These are phyloP conservation scores for Leptographium radiaticola DNA, from an alignment of 2,329 filamentous ascomycete species.

Conservation along the genomic window DNA sequence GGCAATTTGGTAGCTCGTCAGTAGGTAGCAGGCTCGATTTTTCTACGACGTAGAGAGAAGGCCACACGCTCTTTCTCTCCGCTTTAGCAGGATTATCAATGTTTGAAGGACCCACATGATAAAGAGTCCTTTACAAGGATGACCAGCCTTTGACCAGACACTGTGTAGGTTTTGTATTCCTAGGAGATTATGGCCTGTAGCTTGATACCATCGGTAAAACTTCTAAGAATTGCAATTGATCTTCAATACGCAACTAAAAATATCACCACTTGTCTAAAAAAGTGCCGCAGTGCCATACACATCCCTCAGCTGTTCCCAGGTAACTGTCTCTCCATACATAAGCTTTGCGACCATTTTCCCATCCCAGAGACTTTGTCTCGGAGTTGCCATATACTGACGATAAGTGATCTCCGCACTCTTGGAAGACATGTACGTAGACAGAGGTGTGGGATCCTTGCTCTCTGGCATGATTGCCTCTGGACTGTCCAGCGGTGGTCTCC, in stretches of 20 bases:
- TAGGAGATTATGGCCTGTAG: not conserved
- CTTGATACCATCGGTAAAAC: not conserved
- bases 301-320: not conserved
- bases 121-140: not conserved
- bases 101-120: not conserved
- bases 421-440: constrained; percentile 1
- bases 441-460: not conserved
- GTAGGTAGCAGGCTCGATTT: not conserved
- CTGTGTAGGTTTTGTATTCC: not conserved
- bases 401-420: not conserved
- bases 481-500: not conserved
- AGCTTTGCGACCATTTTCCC: not conserved
- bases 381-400: constrained; percentile 1
- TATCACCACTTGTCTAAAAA: not conserved
- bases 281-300: not conserved
- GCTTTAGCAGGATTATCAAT: not conserved
- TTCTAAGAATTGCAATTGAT: not conserved
- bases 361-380: not conserved
- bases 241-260: not conserved
- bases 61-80: not conserved
- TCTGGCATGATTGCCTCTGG: not conserved
- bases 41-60: not conserved
- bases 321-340: not conserved
- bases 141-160: too few species aligned
- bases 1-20: not conserved